Base-by-base conservation (phyloP, 2,329 filamentous ascomycete species). In the Ophiocordyceps unilateralis region DNA sequence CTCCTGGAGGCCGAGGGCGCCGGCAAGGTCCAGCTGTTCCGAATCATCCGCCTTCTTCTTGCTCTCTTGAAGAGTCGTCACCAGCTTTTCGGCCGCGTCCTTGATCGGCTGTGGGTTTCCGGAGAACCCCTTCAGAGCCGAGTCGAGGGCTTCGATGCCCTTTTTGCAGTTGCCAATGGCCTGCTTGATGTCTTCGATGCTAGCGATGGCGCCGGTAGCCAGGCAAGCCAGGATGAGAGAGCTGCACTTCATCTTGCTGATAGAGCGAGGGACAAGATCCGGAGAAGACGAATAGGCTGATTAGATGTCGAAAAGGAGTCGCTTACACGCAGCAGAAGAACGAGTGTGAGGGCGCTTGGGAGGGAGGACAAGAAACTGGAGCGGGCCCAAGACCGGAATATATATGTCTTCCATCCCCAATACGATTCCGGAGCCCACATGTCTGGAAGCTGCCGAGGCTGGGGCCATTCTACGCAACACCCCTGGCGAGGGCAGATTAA, bases 91-190 rank as follows among this genome's bases (percentile, higher is more conserved):
- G n/a, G 52, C 48, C n/a, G 52, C 50, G 26, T 44, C 43, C 40
- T 49, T 41, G 20, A 56, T 44, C 9, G 26, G 17, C 15, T 41
- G 30, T 9, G 49, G 37, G 44, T 56, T 46, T 23, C 52, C 52
- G 37, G 41, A 47, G 50, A 54, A 56, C 40, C 36, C 40, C n/a
- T 51, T 47, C 44, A 51, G 45, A 19, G 53, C 53, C 9, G 38
- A 49, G 47, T 49, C 47, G 11, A 56, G 43, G 17, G 22, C n/a
- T 8, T 49, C 47, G 41, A 56, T 49, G 42, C 41, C 41, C 8
- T 20, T 1, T 2, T 44, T 38, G 40, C 51, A 44, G 12, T 11
- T 32, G 12, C 4, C 7, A 41, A 53, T 39, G 28, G 48, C 48
- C 17, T 21, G n/a, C 19, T 44, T 36, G 42, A 53, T 42, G 34